Base-by-base conservation (phyloP, 2,329 filamentous ascomycete species). In the Colletotrichum sp. region DNA sequence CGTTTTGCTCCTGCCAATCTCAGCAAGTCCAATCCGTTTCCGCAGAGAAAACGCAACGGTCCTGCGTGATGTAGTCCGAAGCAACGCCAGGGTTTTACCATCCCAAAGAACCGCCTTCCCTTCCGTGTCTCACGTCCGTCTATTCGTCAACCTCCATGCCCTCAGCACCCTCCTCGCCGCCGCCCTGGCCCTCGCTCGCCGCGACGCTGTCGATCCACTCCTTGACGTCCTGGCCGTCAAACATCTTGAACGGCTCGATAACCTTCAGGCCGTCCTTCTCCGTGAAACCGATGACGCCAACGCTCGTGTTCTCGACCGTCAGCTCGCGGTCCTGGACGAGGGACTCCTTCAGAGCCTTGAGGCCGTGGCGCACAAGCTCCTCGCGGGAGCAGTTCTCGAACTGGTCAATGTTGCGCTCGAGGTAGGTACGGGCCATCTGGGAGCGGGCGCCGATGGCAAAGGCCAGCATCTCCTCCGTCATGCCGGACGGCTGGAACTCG, bases 371-470 rank as follows among this genome's bases (percentile, higher is more conserved):
- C 81, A 99, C 93, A 82, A 99, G 89, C 86, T 98, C 95, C 83
- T 98, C 96, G 81, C 95, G 90, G 78, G 90, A 92, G 83, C 93
- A 93, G 79, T 91, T 90, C 81, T 92, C 91, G 85, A 99, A 99
- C 80, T 92, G 88, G 78, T 98, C 96, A 77, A 98, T 87, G 87
- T 98, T 95, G 83, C 95, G 92, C 91, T 99, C 97, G 72, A 99
- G 89, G 86, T 99, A 99, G 78, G 97, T 99, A 83, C 97, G 90
- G 28, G 97, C 97, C 95, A 99, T 99, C 89, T 99, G 97, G 85
- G 94, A 97, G 81, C 97, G 91, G 64, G 97, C 97, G 69, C 97
- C 97, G 84, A 99, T 99, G 75, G 96, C 96, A 84, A 96, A 98
- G 28, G 97, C 97, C 66, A 95, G 85, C 95, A 99, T 99, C 91